Percentiles rank a stretch among this genome's conserved stretches.
phyloP scores from a whole-genome alignment of 352 stramenopile species.

The Phytophthora crassamura region DNA sequence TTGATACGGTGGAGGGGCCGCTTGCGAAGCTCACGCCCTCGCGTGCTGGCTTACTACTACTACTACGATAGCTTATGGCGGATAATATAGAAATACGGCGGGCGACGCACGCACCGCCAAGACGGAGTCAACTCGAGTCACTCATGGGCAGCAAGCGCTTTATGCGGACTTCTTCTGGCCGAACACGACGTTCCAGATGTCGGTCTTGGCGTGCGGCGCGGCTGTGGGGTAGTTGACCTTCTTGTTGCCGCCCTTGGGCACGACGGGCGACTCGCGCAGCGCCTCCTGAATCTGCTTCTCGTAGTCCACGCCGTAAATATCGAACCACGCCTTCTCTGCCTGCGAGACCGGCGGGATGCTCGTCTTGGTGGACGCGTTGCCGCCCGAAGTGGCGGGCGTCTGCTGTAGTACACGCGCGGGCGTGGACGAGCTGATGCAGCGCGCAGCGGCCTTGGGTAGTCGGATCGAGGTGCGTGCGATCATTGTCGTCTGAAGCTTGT shows the following conservation, averaged over 20 bases:
- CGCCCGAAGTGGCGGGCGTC: conserved; percentile 20
- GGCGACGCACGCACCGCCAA: not conserved
- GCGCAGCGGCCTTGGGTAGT: conserved; percentile 36
- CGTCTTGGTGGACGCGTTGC: conserved; percentile 14
- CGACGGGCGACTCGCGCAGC: conserved; percentile 54
- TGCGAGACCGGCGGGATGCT: conserved; percentile 41
- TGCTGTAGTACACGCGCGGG: conserved; percentile 49
- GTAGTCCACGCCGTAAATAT: conserved; percentile 84
- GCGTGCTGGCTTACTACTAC: conserved; percentile 23
- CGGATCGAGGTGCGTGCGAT: conserved; percentile 34
- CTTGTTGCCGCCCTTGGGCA: conserved; percentile 16
- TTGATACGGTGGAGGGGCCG: conserved; percentile 24
- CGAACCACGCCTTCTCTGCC: conserved; percentile 74
- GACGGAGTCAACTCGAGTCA: not conserved
- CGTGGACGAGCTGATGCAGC: conserved; percentile 41
- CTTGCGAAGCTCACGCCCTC: not conserved
- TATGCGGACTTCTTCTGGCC: conserved; percentile 37
- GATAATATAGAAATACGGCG: conserved; percentile 44
- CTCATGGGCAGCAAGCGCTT: not conserved
- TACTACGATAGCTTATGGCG: conserved; percentile 38
- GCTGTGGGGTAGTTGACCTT: conserved; percentile 40
- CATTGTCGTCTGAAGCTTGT: conserved; percentile 25
- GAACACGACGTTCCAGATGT: conserved; percentile 68
- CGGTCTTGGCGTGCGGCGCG: conserved; percentile 21
- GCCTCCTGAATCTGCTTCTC: conserved; percentile 68